Conservation (phyloP, 768 basidiomycete species). For the Favolaschia claudopus region DNA sequence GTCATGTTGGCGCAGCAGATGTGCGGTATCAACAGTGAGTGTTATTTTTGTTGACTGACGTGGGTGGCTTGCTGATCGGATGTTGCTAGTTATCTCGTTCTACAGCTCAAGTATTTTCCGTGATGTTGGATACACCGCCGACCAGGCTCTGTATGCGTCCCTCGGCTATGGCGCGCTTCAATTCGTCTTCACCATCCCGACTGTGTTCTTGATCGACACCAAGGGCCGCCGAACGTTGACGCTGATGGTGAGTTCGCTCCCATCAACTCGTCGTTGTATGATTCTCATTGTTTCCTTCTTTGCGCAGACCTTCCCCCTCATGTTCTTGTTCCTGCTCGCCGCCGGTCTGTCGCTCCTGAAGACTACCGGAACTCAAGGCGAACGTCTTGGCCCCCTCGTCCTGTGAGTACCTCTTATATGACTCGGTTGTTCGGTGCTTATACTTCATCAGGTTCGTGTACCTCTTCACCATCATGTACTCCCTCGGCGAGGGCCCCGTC, state of each 20-base stretch:
- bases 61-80: neutral
- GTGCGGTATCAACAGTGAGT: slow-evolving; percentile 37
- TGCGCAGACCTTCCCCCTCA: slow-evolving; percentile 48
- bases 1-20: slow-evolving; percentile 29
- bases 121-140: slow-evolving; percentile 37
- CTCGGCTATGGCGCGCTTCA: slow-evolving; percentile 42
- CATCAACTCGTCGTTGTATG: slow-evolving; percentile 29
- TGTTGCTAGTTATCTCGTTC: slow-evolving; percentile 43
- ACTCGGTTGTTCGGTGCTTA: slow-evolving; percentile 5
- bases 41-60: neutral
- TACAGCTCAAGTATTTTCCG: slow-evolving; percentile 48
- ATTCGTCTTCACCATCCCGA: slow-evolving; percentile 27
- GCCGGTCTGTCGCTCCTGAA: slow-evolving; percentile 46
- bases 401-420: slow-evolving; percentile 37
- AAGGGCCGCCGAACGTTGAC: slow-evolving; percentile 27
- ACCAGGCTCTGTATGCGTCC: slow-evolving; percentile 33
- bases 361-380: slow-evolving; percentile 5
- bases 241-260: slow-evolving; percentile 37
- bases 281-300: neutral
- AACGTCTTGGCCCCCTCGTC: slow-evolving; percentile 21
- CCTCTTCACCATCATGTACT: slow-evolving; percentile 33
- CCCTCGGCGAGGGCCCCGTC: slow-evolving; percentile 41
- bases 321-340: slow-evolving; percentile 48
- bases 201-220: slow-evolving; percentile 29
- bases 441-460: slow-evolving; percentile 15